A percentile compares a stretch with the other conserved stretches of the same genome.
Conservation (phyloP, 2,329 filamentous ascomycete species). For the Zasmidium angulare region DNA sequence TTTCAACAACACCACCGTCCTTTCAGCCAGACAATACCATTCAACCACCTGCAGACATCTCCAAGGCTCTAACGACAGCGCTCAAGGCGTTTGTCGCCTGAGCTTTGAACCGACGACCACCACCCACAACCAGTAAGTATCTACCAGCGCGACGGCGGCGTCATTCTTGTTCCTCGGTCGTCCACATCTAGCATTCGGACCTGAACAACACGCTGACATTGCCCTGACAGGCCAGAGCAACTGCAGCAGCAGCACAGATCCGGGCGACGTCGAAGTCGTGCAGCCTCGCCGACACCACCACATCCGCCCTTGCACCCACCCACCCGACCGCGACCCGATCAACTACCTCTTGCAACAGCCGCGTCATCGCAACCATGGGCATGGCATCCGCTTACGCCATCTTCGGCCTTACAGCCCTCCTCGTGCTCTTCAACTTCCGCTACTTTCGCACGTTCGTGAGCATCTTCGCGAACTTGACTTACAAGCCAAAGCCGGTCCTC, state of each 20-base stretch:
- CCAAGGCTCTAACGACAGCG: neutral
- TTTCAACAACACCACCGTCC: neutral
- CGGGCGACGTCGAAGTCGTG: too few species aligned
- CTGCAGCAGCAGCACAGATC: neutral
- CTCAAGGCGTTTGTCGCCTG: neutral
- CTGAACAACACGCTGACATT: neutral
- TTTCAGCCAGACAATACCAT: neutral
- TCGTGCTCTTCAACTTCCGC: conserved; percentile 23
- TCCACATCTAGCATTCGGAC: neutral
- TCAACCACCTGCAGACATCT: neutral
- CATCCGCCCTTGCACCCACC: neutral
- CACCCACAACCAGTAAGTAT: neutral
- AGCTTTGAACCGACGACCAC: conserved; percentile 2
- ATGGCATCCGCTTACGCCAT: neutral
- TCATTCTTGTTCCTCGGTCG: neutral
- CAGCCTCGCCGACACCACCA: neutral
- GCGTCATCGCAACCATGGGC: neutral
- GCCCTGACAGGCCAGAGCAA: neutral
- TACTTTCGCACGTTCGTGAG: conserved; percentile 33
- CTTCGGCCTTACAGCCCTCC: conserved; percentile 10
- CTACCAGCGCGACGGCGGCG: neutral
- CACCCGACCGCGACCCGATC: neutral
- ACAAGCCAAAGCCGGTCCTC: conserved; percentile 28
- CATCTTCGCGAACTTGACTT: conserved; percentile 28
- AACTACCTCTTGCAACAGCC: neutral